Percentiles rank a stretch among this genome's conserved stretches.
Conservation (phyloP, 2,329 filamentous ascomycete genomes). For the Thelonectria olida region DNA sequence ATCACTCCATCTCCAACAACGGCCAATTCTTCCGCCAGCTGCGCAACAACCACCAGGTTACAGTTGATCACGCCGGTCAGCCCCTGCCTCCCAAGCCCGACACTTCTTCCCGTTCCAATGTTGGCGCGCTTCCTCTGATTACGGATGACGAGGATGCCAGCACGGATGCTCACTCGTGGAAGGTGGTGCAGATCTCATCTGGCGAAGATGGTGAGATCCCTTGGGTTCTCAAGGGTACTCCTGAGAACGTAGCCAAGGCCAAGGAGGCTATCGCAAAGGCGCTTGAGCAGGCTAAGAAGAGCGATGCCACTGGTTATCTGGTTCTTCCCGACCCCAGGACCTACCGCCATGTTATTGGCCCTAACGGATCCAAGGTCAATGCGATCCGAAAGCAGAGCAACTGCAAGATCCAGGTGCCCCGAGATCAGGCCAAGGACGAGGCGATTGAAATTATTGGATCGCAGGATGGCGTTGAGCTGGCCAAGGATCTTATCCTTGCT, state of each 20-base stretch:
- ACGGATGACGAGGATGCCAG: slow-evolving; percentile 80
- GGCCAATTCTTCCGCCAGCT: slow-evolving; percentile 94
- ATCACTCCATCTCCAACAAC: slow-evolving; percentile 87
- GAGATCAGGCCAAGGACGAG: slow-evolving; percentile 77
- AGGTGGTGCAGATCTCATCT: slow-evolving; percentile 72
- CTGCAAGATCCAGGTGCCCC: slow-evolving; percentile 93
- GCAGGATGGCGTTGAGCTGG: slow-evolving; percentile 83
- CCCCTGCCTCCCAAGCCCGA: slow-evolving; percentile 76
- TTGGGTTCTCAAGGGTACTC: slow-evolving; percentile 85
- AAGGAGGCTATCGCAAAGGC: slow-evolving; percentile 78
- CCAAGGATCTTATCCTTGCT: slow-evolving; percentile 87
- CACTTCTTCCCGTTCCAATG: slow-evolving; percentile 63
- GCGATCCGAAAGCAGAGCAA: slow-evolving; percentile 90
- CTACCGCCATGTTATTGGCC: slow-evolving; percentile 90
- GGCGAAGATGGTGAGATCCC: slow-evolving; percentile 79
- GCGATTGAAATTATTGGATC: slow-evolving; percentile 90
- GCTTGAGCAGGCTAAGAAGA: slow-evolving; percentile 75
- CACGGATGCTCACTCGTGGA: slow-evolving; percentile 82
- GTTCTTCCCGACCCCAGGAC: slow-evolving; percentile 88
- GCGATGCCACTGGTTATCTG: slow-evolving; percentile 82
- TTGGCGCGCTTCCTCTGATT: slow-evolving; percentile 82
- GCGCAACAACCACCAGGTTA: slow-evolving; percentile 85
- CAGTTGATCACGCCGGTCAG: slow-evolving; percentile 89
- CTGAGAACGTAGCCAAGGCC: slow-evolving; percentile 84
- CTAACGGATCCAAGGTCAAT: slow-evolving; percentile 91